Evolutionary conservation across 73 alveolate genomes (phyloP).

Genomic region (Stentor coeruleus): DNA sequence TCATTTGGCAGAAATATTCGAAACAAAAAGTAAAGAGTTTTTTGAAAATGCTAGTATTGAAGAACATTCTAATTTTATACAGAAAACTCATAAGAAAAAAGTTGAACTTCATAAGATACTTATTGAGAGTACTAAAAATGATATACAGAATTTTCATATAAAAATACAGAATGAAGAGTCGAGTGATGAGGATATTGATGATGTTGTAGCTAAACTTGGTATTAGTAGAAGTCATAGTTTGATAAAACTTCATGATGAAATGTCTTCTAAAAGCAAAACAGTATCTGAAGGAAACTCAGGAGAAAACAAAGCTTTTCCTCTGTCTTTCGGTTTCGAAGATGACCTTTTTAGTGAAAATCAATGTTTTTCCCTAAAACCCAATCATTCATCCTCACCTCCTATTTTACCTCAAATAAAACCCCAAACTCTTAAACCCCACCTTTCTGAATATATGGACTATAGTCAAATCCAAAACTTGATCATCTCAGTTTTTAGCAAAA

Average conservation of each 20-base stretch:
- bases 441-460: not conserved
- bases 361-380: not conserved
- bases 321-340: too few relatives aligned
- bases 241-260: not conserved
- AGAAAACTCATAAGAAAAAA: not conserved
- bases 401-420: not conserved
- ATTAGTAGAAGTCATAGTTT: not conserved
- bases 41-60: not conserved
- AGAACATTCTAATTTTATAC: not conserved
- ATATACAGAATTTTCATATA: too few relatives aligned
- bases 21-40: not conserved
- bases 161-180: not conserved
- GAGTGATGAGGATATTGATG: not conserved
- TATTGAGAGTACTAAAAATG: too few relatives aligned
- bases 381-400: not conserved
- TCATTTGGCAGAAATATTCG: not conserved
- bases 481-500: not conserved
- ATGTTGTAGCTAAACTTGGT: not conserved
- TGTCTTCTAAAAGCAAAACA: not conserved
- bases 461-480: too few relatives aligned
- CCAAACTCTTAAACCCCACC: not conserved
- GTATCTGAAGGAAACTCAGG: too few relatives aligned
- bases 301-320: too few relatives aligned
- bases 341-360: not conserved
- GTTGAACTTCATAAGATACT: not conserved